Conservation (phyloP, 202 grass and related monocot genomes). For the Setaria italica region DNA sequence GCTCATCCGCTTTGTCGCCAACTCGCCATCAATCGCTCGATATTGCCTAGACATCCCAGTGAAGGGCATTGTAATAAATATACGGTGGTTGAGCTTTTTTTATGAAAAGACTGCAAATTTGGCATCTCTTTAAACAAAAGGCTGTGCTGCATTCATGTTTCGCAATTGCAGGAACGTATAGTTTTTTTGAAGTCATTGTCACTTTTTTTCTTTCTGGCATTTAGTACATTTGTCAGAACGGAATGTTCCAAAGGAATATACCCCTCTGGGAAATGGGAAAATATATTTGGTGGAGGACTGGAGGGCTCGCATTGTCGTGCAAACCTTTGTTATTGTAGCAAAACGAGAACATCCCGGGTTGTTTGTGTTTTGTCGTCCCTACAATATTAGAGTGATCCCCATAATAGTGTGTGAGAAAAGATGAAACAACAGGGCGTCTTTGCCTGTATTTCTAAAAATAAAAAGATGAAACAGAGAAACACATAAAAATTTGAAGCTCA, state of each 20-base stretch:
- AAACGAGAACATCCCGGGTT: not conserved
- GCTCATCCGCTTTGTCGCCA: constrained; percentile 21
- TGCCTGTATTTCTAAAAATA: too few species aligned
- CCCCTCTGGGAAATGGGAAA: not conserved
- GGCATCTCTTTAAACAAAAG: not conserved
- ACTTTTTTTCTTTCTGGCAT: not conserved
- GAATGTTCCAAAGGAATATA: constrained; percentile 12
- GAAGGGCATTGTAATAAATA: not conserved
- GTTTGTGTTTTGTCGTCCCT: not conserved
- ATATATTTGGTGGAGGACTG: not conserved
- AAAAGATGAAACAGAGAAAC: not conserved
- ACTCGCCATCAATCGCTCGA: not conserved
- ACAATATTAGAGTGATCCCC: not conserved
- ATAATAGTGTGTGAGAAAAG: not conserved
- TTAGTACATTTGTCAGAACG: not conserved
- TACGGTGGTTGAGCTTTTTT: not conserved
- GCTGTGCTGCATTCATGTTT: not conserved
- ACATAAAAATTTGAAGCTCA: not conserved
- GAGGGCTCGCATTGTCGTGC: not conserved
- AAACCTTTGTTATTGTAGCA: not conserved
- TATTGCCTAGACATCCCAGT: constrained; percentile 3
- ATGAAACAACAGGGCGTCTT: not conserved
- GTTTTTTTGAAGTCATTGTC: not conserved
- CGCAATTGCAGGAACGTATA: not conserved
- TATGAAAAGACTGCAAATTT: not conserved